A percentile compares a stretch with the other conserved stretches of the same genome.
Evolutionary conservation across 768 basidiomycete genomes (phyloP).

Genomic region (Suillus ampliporus): DNA sequence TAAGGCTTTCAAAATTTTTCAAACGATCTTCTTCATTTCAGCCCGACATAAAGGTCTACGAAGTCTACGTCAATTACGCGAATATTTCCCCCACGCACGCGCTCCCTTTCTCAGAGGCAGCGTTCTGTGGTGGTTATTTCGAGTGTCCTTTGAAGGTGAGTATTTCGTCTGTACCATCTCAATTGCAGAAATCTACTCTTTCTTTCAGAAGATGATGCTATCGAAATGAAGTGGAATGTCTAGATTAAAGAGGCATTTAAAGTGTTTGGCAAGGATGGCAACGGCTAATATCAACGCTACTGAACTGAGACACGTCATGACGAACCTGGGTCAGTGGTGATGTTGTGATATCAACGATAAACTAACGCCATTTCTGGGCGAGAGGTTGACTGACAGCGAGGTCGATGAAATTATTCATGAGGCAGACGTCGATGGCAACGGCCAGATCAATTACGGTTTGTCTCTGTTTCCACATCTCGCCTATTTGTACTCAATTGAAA

Average conservation of each 20-base stretch:
- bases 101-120: too few relatives aligned
- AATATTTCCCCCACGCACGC: too few relatives aligned
- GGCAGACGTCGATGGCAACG: slow-evolving; percentile 93
- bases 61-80: too few relatives aligned
- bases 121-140: too few relatives aligned
- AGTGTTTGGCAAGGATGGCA: slow-evolving; percentile 96
- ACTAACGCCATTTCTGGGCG: slow-evolving; percentile 51
- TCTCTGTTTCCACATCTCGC: slow-evolving; percentile 41
- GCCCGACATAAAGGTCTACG: too few relatives aligned
- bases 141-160: too few relatives aligned
- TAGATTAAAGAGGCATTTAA: slow-evolving; percentile 97
- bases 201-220: too few relatives aligned
- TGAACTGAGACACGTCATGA: slow-evolving; percentile 93
- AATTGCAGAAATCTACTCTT: too few relatives aligned
- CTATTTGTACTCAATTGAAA: slow-evolving; percentile 8
- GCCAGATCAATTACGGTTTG: slow-evolving; percentile 81
- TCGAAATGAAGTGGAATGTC: too few relatives aligned
- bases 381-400: slow-evolving; percentile 86
- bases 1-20: too few relatives aligned
- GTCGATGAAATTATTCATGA: slow-evolving; percentile 98
- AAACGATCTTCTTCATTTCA: too few relatives aligned
- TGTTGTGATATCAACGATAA: not conserved
- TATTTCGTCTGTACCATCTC: too few relatives aligned
- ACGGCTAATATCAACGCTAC: slow-evolving; percentile 86
- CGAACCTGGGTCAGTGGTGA: slow-evolving; percentile 69